A percentile compares a stretch with the other conserved stretches of the same genome.
Evolutionary conservation across 2,329 filamentous ascomycete genomes (phyloP).

Genomic region (Keithomyces neogunnii): DNA sequence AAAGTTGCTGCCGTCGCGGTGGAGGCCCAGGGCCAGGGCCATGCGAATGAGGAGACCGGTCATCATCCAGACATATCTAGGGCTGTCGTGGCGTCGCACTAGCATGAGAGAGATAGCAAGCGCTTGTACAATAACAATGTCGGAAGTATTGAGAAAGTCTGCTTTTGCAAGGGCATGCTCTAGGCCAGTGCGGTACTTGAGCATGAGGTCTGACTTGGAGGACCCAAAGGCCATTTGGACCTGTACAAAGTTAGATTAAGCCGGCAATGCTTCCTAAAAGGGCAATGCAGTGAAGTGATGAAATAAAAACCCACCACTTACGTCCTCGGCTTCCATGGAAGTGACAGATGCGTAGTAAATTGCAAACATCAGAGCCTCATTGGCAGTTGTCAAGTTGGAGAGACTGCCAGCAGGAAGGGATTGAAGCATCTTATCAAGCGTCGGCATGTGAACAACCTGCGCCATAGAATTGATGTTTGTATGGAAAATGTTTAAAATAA

Average conservation of each 20-base stretch:
- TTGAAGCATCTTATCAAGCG: slow-evolving; percentile 16
- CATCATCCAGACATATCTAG: slow-evolving; percentile 53
- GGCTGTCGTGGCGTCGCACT: slow-evolving; percentile 41
- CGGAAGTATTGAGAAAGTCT: slow-evolving; percentile 50
- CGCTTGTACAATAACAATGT: slow-evolving; percentile 53
- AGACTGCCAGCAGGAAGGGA: not conserved
- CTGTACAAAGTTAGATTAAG: slow-evolving; percentile 14
- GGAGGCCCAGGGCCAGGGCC: slow-evolving; percentile 44
- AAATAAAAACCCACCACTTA: slow-evolving; percentile 16
- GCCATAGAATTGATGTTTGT: slow-evolving; percentile 41
- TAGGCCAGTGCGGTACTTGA: slow-evolving; percentile 43
- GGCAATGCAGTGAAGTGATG: not conserved
- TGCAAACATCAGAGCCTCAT: slow-evolving; percentile 46
- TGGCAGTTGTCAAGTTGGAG: slow-evolving; percentile 25
- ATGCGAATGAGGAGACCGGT: slow-evolving; percentile 53
- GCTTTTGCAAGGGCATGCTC: slow-evolving; percentile 54
- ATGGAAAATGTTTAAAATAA: slow-evolving; percentile 39
- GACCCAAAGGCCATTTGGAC: slow-evolving; percentile 41
- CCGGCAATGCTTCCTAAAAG: not conserved
- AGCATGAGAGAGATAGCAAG: slow-evolving; percentile 50
- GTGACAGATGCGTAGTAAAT: slow-evolving; percentile 49
- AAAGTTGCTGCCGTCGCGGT: slow-evolving; percentile 47
- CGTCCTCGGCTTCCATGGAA: slow-evolving; percentile 50
- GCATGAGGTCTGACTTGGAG: slow-evolving; percentile 34
- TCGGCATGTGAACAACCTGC: slow-evolving; percentile 38